Base-by-base conservation (phyloP, 495 filamentous ascomycete genomes). In the Penicillium daleae region DNA sequence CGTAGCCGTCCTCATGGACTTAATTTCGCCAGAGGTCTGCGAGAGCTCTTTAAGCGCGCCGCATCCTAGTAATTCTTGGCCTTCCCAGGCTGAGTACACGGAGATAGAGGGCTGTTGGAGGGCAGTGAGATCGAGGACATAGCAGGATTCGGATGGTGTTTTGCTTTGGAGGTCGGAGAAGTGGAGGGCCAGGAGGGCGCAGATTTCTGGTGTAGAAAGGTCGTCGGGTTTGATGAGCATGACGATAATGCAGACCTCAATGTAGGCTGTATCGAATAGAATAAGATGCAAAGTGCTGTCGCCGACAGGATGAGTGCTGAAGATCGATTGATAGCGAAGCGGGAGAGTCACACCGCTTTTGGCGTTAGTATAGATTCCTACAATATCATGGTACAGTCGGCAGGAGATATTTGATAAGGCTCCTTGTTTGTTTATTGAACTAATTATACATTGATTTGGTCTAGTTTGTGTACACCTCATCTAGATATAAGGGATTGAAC, bases 221-320 rank as follows among this genome's bases (percentile, higher is more conserved):
- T 50, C 46, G 46, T 50, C 46, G 12, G 6, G 46, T 50, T 50
- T 50, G 24, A 50, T 29, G 46, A 27, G 22, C 46, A 50, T 50
- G 4, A 2, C n/a, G 9, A 6, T 50, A 22, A 17, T 4, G 44
- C 19, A 26, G 44, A 10, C 12, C 4, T 26, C 5, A 3, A 2
- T 21, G 24, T 22, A 1, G 40, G 40, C 6, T 21, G n/a, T n/a
- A n/a, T n/a, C n/a, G n/a, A n/a, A n/a, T n/a, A n/a, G n/a, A n/a
- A n/a, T n/a, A n/a, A n/a, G n/a, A 15, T 39, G 1, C 4, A 17
- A 17, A 17, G 13, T 39, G 10, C 17, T 49, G 24, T 26, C 6
- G 46, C 12, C 27, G 46, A 22, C 27, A 26, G 17, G 24, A 29
- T 49, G 12, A 3, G 46, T 50, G 24, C 2, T 50, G 24, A 6